These are phyloP conservation scores for Withania somnifera DNA, from an alignment of 305 asterid genomes.

Conservation along the genomic window DNA sequence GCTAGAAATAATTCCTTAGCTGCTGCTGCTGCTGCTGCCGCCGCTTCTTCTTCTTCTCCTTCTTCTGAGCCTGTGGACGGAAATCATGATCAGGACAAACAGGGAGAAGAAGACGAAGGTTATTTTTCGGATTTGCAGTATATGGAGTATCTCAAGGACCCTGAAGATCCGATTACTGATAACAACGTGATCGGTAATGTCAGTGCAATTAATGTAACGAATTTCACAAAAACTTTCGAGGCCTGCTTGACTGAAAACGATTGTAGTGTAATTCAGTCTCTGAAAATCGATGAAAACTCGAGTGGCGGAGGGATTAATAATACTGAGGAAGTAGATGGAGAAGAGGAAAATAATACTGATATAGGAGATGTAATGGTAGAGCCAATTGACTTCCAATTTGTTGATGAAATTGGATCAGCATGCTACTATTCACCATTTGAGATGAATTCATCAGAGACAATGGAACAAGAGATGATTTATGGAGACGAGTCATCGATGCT, in stretches of 20 bases:
- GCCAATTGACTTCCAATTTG: slow-evolving; percentile 35
- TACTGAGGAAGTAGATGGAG: slow-evolving; percentile 1
- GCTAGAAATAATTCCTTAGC: slow-evolving; percentile 49
- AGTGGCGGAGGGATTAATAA: neutral
- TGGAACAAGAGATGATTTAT: slow-evolving; percentile 22
- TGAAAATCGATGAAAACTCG: neutral
- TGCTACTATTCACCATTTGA: slow-evolving; percentile 35
- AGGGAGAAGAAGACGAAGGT: slow-evolving; percentile 6
- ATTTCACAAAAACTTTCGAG: neutral
- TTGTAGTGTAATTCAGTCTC: neutral
- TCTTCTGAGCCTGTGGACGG: slow-evolving; percentile 9
- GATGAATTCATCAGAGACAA: slow-evolving; percentile 15
- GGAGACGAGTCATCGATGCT: slow-evolving; percentile 35
- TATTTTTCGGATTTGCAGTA: slow-evolving; percentile 34
- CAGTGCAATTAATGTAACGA: neutral
- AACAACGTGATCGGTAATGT: neutral
- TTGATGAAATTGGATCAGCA: slow-evolving; percentile 39
- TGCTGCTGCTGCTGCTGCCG: neutral
- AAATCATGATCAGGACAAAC: slow-evolving; percentile 1
- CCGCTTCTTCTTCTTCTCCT: neutral
- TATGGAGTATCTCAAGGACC: slow-evolving; percentile 45
- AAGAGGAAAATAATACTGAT: slow-evolving; percentile 7
- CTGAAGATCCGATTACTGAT: slow-evolving; percentile 25
- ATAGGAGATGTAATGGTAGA: slow-evolving; percentile 14
- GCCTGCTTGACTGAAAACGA: neutral